Base-by-base conservation (phyloP, 2,329 filamentous ascomycete species). In the Lanzia echinophila region DNA sequence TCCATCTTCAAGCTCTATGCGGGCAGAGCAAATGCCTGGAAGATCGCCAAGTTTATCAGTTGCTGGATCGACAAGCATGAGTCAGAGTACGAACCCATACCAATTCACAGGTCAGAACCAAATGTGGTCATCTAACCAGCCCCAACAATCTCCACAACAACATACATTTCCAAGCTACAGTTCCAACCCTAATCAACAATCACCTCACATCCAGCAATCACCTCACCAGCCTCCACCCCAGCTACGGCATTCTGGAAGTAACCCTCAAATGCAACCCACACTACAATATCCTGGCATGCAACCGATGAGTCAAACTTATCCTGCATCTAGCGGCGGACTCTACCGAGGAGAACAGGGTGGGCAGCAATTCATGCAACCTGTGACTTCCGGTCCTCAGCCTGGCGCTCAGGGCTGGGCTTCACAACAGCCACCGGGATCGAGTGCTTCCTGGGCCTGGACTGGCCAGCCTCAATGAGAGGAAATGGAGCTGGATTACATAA, bases 351-450 rank as follows among this genome's bases (percentile, higher is more conserved):
- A 86, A 45, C 81, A 84, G 69, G 83, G 80, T 1, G 78, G 81
- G 3, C 75, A 83, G 50, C 79, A 84, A 65, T 86, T 86, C 72
- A 79, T 90, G 81, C 82, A 86, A 63, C 76, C 83, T 70, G 70
- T 77, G 62, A 69, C 82, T 13, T 62, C 64, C 31, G 65, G 61
- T 15, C 58, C 65, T 53, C 66, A 68, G 51, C 54, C 64, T 49
- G 62, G 62, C 6, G 50, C 53, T 47, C 65, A 67, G 47, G 63
- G 60, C n/a, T 69, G 67, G 67, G 59, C 66, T 42, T 60, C 61
- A 31, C 67, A 68, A 46, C 67, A 63, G 44, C 59, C 63, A 36
- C 56, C 61, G 11, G 60, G 58, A 43, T 56, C 62, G 32, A 60
- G 62, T 28, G 56, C 53, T 11, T 63, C 56, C 17, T 69, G 67